Conservation (phyloP, 1,284 basidiomycete species). For the Irpex sp. region DNA sequence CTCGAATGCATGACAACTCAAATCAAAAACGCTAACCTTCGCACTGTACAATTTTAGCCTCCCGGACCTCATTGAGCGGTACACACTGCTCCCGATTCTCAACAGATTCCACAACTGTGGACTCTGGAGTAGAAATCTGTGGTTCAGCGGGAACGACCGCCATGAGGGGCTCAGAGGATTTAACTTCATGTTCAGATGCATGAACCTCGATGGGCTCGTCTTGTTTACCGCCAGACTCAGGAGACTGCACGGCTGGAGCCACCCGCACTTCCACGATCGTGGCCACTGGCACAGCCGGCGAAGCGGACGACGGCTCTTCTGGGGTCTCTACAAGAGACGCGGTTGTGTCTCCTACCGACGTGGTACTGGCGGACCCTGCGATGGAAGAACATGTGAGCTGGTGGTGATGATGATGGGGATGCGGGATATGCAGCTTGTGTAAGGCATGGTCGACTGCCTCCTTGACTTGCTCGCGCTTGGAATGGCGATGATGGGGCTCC, state of each 20-base stretch:
- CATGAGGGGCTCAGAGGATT: not conserved
- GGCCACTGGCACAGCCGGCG: too few relatives aligned
- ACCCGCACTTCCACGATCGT: too few relatives aligned
- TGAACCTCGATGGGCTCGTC: not conserved
- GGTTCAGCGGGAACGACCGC: not conserved
- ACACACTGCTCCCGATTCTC: not conserved
- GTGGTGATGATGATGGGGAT: not conserved
- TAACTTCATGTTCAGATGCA: not conserved
- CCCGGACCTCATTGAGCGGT: not conserved
- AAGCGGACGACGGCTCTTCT: too few relatives aligned
- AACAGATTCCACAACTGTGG: not conserved
- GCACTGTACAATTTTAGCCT: not conserved
- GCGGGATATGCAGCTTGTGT: not conserved
- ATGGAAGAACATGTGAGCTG: not conserved
- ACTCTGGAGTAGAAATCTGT: not conserved
- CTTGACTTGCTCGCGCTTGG: not conserved
- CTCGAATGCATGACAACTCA: not conserved
- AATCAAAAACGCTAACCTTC: not conserved
- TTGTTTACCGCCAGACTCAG: too few relatives aligned
- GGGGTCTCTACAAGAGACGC: too few relatives aligned
- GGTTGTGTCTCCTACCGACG: too few relatives aligned
- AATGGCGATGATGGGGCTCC: not conserved
- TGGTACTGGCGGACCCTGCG: too few relatives aligned
- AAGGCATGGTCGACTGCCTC: not conserved
- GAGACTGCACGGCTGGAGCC: too few relatives aligned